Conservation (phyloP, 2,329 filamentous ascomycete genomes). For the Trichocomaceae sp. region DNA sequence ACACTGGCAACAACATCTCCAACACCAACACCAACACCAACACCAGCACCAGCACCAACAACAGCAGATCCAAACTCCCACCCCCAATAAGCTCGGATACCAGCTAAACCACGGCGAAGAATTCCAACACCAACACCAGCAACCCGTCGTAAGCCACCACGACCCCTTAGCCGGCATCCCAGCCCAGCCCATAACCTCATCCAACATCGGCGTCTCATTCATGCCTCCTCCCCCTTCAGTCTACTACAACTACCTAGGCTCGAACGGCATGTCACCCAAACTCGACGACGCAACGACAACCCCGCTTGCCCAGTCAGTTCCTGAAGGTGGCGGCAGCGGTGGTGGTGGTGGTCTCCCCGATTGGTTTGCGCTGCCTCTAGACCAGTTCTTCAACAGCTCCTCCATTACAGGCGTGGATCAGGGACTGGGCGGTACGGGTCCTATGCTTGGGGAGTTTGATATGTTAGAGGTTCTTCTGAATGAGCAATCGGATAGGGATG, state of each 20-base stretch:
- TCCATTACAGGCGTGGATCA: slow-evolving; percentile 42
- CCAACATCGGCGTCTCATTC: slow-evolving; percentile 41
- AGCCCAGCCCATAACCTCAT: slow-evolving; percentile 39
- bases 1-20: slow-evolving; percentile 4
- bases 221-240: slow-evolving; percentile 43
- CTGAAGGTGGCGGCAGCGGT: slow-evolving; percentile 19
- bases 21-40: not conserved
- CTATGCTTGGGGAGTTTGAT: slow-evolving; percentile 52
- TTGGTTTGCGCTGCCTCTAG: slow-evolving; percentile 57
- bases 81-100: slow-evolving; percentile 6
- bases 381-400: slow-evolving; percentile 50
- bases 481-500: slow-evolving; percentile 21
- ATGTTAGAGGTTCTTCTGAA: slow-evolving; percentile 44
- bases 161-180: slow-evolving; percentile 40
- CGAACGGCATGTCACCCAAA: slow-evolving; percentile 26
- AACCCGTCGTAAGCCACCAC: slow-evolving; percentile 19
- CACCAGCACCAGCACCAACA: too few relatives aligned
- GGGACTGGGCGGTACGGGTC: slow-evolving; percentile 54
- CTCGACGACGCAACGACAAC: slow-evolving; percentile 15
- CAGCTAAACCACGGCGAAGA: slow-evolving; percentile 7
- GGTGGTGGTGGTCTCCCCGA: slow-evolving; percentile 38
- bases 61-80: slow-evolving; percentile 3
- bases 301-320: slow-evolving; percentile 17
- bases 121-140: slow-evolving; percentile 10
- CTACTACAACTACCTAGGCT: slow-evolving; percentile 41